Base-by-base conservation (phyloP, 495 filamentous ascomycete species). In the Hyaloscypha bicolor region DNA sequence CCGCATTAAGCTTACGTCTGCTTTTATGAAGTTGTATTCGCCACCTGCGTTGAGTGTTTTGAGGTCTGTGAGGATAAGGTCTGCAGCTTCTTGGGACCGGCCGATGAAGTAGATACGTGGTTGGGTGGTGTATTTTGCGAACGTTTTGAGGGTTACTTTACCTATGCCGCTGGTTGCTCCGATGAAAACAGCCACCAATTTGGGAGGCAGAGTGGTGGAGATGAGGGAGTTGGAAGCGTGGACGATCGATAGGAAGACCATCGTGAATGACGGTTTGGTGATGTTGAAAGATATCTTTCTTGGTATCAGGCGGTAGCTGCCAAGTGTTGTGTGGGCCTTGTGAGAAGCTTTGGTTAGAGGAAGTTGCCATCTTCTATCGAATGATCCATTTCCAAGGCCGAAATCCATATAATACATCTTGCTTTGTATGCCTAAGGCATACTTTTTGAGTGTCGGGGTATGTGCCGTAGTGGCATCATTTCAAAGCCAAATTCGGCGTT, bases 81-180 rank as follows among this genome's bases (percentile, higher is more conserved):
- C 77, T 53, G 73, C 76, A 45, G 71, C 68, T 16, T 63, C 69
- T 70, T 80, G 72, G 64, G 76, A 82, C 29, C 83, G 76, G 21
- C 80, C 79, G 42, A 82, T 60, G 60, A 82, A 70, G 60, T 81
- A 82, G 16, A 76, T 64, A 1, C 68, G 67, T 22, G 66, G 68
- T 63, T 63, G 37, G 19, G 21, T 1, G 9, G 69, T 16, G n/a
- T 66, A 37, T 39, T 69, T 57, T 19, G 66, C 76, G 37, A 81
- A 76, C 56, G 73, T 74, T 32, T 75, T 74, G 1, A 78, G 72
- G 6, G 78, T 78, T 32, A 60, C 69, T 60, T 72, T 71, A 25
- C 79, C 78, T 39, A 82, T 79, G 35, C 80, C 79, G 32, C 70
- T 72, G 9, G 81, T 83, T 29, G 73, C 81, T 48, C 82, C 80